Conservation (phyloP, 441 rosid species). For the Gossypium schwendimanii region DNA sequence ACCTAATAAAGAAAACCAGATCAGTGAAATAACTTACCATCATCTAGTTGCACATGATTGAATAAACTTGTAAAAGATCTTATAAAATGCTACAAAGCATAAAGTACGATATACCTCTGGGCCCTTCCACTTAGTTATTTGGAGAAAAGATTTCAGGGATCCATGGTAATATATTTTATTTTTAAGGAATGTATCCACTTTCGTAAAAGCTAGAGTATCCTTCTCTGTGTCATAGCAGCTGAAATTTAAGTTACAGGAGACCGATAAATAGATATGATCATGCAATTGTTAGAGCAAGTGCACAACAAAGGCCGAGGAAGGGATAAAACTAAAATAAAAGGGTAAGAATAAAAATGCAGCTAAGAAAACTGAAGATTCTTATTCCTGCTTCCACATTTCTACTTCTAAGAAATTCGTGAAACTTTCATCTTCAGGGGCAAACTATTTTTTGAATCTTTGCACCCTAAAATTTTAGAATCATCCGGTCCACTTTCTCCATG, state of each 20-base stretch:
- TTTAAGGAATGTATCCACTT: conserved; percentile 76
- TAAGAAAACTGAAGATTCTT: neutral
- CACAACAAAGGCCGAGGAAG: neutral
- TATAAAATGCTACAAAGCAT: neutral
- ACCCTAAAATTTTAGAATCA: neutral
- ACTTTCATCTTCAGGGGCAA: neutral
- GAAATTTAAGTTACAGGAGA: conserved; percentile 20
- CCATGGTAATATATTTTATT: conserved; percentile 84
- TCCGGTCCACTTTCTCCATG: neutral
- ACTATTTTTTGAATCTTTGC: neutral
- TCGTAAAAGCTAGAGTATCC: conserved; percentile 76
- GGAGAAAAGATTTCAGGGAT: conserved; percentile 75
- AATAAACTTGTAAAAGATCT: neutral
- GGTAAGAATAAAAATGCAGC: conserved; percentile 5
- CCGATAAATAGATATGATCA: conserved; percentile 1
- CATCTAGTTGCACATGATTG: neutral
- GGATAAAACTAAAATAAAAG: neutral
- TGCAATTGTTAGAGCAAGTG: neutral
- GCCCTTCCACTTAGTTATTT: conserved; percentile 93
- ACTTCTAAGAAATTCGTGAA: neutral
- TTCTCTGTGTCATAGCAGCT: conserved; percentile 89
- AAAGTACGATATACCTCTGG: conserved; percentile 61
- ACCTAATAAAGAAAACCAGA: conserved; percentile 39
- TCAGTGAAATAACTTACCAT: conserved; percentile 2
- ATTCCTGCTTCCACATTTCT: neutral